A percentile compares a stretch with the other conserved stretches of the same genome.
These are phyloP conservation scores for Triticum aestivum DNA, from an alignment of 176 grass and related monocot genomes.

Conservation along the genomic window IWGSC_CS_RefSeq_v2.1 NC_057806.1:565323753-565324252, in stretches of 20 bases:
- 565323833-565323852: constrained; percentile 55
- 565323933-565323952: constrained; percentile 85
- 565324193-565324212: constrained; percentile 67
- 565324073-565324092: not conserved
- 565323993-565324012: constrained; percentile 74
- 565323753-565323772: not conserved
- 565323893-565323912: constrained; percentile 60
- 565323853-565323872: constrained; percentile 97
- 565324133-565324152: constrained; percentile 73
- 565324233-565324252: constrained; percentile 87
- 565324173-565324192: constrained; percentile 88
- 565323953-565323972: constrained; percentile 69
- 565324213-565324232: constrained; percentile 76
- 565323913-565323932: constrained; percentile 72
- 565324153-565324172: constrained; percentile 79
- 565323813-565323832: constrained; percentile 78
- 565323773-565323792: constrained; percentile 12
- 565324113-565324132: not conserved
- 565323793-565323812: constrained; percentile 58
- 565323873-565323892: constrained; percentile 66
- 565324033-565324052: constrained; percentile 55
- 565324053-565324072: constrained; percentile 6
- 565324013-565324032: constrained; percentile 93
- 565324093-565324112: constrained; percentile 1
- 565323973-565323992: constrained; percentile 70